phyloP scores from a whole-genome alignment of 2,329 filamentous ascomycete species.

The Golovinomyces cichoracearum region DNA sequence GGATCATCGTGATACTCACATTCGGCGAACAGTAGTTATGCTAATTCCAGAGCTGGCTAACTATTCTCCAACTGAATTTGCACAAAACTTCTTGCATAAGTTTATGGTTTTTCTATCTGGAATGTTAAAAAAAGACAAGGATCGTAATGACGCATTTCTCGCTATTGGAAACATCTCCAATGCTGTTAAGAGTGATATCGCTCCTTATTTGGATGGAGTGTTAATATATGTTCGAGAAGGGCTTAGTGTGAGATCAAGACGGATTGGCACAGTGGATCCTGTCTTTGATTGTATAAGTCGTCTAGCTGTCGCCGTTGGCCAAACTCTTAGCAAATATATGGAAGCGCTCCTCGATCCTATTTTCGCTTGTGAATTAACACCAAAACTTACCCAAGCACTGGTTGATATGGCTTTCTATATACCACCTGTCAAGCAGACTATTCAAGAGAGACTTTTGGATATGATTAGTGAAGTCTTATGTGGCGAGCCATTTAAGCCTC shows the following conservation, averaged over 20 bases:
- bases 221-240: conserved; percentile 83
- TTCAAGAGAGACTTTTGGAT: conserved; percentile 80
- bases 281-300: conserved; percentile 97
- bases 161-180: conserved; percentile 93
- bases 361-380: conserved; percentile 83
- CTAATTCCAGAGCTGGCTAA: conserved; percentile 81
- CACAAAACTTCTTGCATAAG: conserved; percentile 62
- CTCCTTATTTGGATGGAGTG: conserved; percentile 82
- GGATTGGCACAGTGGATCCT: conserved; percentile 30
- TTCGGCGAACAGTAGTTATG: conserved; percentile 68
- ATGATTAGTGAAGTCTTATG: conserved; percentile 87
- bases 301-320: conserved; percentile 78
- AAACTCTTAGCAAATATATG: conserved; percentile 96
- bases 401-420: conserved; percentile 99
- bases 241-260: conserved; percentile 47
- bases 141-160: conserved; percentile 78
- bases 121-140: conserved; percentile 83
- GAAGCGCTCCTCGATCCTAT: conserved; percentile 85
- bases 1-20: conserved; percentile 69
- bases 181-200: conserved; percentile 83
- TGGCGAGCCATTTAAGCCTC: conserved; percentile 69
- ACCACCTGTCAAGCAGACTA: conserved; percentile 70
- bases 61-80: conserved; percentile 79
- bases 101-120: conserved; percentile 93
- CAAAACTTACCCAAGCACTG: conserved; percentile 77